Base-by-base conservation (phyloP, 306 rosid genomes). In the Benincasa hispida region DNA sequence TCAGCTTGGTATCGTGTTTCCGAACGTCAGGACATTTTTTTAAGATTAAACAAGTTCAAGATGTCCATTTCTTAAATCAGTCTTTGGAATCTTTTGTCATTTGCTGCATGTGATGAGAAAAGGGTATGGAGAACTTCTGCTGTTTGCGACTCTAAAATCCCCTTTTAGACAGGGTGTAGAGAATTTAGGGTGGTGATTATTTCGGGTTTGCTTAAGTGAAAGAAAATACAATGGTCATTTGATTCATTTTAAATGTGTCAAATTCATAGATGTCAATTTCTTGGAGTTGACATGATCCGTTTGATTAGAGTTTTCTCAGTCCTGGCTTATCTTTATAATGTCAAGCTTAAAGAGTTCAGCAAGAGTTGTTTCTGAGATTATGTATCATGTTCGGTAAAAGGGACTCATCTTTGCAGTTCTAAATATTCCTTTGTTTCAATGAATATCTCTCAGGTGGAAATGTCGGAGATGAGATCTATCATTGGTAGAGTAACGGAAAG, bases 391-490 rank as follows among this genome's bases (percentile, higher is more conserved):
- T 66, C n/a, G n/a, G 53, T 37, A 35, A 66, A 66, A 25, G 73
- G 0, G 19, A 37, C 32, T 66, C 30, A 8, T 66, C 8, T 21
- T 19, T 63, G 72, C 25, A 63, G 69, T 62, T n/a, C 2, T 41
- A 24, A 45, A 69, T 45, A 42, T 69, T 25, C 39, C 22, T 69
- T 25, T 14, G 18, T 68, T 45, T 45, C 41, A 51, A 14, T 8
- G 21, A 34, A 84, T 82, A 76, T 32, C 53, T 79, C 54, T 47
- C 89, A 94, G 98, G 97, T 94, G 60, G 97, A 94, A 83, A 94
- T 94, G 97, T 92, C 98, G 5, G 97, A 94, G 85, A 83, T 94
- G 82, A 89, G 92, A 78, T 89, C 96, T 30, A 89, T 94, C 82
- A 72, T 94, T 66, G 74, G 81, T 35, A 91, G 92, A 75, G 87